Evolutionary conservation across 352 stramenopile species (phyloP), one percentile per base, ranked within the genome.

Genomic region (Peronospora tabacina): DNA sequence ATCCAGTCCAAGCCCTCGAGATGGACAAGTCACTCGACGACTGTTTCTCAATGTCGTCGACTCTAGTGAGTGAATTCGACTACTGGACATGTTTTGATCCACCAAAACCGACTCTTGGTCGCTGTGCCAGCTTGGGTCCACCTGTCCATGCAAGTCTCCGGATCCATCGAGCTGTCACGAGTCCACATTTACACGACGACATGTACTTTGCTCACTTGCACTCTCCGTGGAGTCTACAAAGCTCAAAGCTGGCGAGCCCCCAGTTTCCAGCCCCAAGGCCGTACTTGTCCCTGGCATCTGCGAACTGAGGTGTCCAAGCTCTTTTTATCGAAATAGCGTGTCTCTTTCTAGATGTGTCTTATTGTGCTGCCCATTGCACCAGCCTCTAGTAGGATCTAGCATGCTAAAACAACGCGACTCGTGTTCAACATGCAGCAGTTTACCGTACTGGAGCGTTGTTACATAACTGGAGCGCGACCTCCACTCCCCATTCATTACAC

Each of bases 41-140:
- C 33, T 61, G 49, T 24, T 64, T 64, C 48, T 70, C 61, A 7
- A 66, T 57, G 0, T 63, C 61, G 9, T 70, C 61, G 3, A 70
- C 61, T 2, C 30, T 76, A 35, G 51, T 52, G 20, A 80, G 69
- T 35, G 69, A 80, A 37, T 8, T 66, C 36, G 69, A 80, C 63
- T 77, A 72, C 37, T 76, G 69, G 69, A 54, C 40, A 17, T 57
- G 55, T 12, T 40, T 62, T 5, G 63, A 76, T 34, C 50, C 49
- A 17, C n/a, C 39, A 24, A 38, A 35, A 38, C 42, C 55, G 7
- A 13, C 22, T 9, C 48, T 62, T 12, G 38, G 41, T 4, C 52
- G 57, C 32, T 70, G 43, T 20, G 34, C 49, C 8, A 66, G 61
- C 44, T 45, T 57, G n/a, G 36, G 44, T 19, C 44, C 49, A 5